Evolutionary conservation across 768 basidiomycete genomes (phyloP).

Genomic region (Mycena crocata): DNA sequence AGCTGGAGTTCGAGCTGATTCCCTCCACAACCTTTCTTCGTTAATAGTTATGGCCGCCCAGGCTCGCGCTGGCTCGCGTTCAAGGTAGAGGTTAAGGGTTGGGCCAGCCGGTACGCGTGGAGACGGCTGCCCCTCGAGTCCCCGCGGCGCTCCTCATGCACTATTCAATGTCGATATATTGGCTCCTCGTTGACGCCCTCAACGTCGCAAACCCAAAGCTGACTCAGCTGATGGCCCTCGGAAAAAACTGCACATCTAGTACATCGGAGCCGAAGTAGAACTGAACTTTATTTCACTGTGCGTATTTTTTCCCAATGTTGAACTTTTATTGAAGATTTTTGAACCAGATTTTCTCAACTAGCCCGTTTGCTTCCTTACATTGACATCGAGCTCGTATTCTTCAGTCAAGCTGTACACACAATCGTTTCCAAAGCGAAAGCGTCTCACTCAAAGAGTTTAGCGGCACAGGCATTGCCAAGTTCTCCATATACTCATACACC

Average conservation of each 20-base stretch:
- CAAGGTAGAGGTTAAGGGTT: conserved; percentile 43
- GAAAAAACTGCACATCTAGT: conserved; percentile 48
- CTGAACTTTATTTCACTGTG: conserved; percentile 58
- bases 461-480: conserved; percentile 32
- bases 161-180: conserved; percentile 52
- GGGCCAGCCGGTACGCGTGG: conserved; percentile 58
- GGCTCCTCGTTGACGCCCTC: conserved; percentile 47
- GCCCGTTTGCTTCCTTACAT: background rate
- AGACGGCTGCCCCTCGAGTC: conserved; percentile 52
- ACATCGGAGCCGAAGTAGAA: conserved; percentile 55
- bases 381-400: conserved; percentile 55
- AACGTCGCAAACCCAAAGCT: conserved; percentile 38
- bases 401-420: conserved; percentile 46
- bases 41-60: no score
- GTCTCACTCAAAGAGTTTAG: conserved; percentile 12
- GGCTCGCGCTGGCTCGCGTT: conserved; percentile 38
- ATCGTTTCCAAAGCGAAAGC: conserved; percentile 46
- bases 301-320: conserved; percentile 25
- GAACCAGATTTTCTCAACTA: conserved; percentile 34
- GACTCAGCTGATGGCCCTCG: conserved; percentile 35
- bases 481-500: conserved; percentile 41
- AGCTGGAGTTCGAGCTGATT: conserved; percentile 41
- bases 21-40: conserved; percentile 44
- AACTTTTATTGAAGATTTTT: background rate
- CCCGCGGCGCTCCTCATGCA: conserved; percentile 55